Percentiles rank a stretch among this genome's conserved stretches.
Conservation (phyloP, 805 yeast genomes). For the Saccharomyces mikatae region DNA sequence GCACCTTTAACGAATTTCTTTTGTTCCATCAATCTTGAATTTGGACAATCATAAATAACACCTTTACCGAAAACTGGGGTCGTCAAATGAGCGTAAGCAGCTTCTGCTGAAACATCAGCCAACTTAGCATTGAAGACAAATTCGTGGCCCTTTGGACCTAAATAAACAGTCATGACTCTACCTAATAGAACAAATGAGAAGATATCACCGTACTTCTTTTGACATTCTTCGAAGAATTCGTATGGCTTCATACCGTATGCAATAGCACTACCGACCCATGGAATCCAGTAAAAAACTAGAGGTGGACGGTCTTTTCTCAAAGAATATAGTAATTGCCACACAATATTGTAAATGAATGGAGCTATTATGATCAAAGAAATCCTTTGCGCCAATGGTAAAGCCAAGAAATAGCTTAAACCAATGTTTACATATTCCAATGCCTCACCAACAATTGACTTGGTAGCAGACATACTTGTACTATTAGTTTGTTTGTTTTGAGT, state of each 20-base stretch:
- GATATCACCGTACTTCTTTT: constrained; percentile 82
- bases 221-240: constrained; percentile 73
- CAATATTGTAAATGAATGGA: constrained; percentile 58
- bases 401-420: constrained; percentile 22
- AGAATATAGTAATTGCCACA: constrained; percentile 64
- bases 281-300: constrained; percentile 82
- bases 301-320: constrained; percentile 79
- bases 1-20: constrained; percentile 93
- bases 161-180: constrained; percentile 85
- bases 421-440: constrained; percentile 11
- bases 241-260: constrained; percentile 90
- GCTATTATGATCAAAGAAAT: constrained; percentile 27
- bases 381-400: constrained; percentile 33
- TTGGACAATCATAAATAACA: constrained; percentile 95
- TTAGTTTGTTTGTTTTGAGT: background rate
- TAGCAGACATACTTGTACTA: constrained; percentile 6
- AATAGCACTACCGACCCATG: constrained; percentile 91
- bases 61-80: constrained; percentile 99
- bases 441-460: constrained; percentile 14
- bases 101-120: constrained; percentile 90
- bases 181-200: constrained; percentile 88
- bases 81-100: constrained; percentile 91
- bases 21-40: constrained; percentile 91
- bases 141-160: constrained; percentile 97
- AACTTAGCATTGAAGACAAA: constrained; percentile 86